Evolutionary conservation across 2,329 filamentous ascomycete genomes (phyloP).

Genomic region (Sporothrix humicola): DNA sequence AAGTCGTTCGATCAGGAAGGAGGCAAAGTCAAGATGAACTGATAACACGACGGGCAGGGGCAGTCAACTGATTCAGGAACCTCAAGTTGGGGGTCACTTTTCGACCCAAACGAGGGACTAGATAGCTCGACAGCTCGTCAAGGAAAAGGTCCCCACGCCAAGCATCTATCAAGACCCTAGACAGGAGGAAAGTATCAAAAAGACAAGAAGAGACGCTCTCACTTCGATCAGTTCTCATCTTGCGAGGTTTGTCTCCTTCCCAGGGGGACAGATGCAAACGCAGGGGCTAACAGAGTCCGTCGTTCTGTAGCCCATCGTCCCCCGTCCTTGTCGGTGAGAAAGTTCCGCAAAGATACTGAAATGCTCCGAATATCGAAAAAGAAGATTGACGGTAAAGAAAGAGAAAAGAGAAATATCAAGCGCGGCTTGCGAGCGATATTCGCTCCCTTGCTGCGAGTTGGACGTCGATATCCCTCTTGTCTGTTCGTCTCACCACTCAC

Average conservation of each 20-base stretch:
- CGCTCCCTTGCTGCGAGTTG: not conserved
- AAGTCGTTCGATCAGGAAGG: not conserved
- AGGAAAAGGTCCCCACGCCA: slow-evolving; percentile 6
- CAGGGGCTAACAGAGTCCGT: not conserved
- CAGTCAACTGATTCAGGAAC: not conserved
- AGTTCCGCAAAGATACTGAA: not conserved
- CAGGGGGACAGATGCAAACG: not conserved
- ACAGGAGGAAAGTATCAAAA: too few relatives aligned
- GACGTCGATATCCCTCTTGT: too few relatives aligned
- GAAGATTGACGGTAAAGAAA: too few relatives aligned
- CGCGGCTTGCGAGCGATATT: not conserved
- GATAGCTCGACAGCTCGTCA: not conserved
- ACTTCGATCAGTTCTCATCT: slow-evolving; percentile 8
- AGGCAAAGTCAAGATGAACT: slow-evolving; percentile 3
- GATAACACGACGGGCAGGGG: not conserved
- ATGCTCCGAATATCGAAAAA: not conserved
- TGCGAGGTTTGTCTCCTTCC: not conserved
- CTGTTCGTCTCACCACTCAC: too few relatives aligned
- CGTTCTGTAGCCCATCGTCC: not conserved
- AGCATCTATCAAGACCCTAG: not conserved
- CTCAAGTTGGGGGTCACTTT: not conserved
- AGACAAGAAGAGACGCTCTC: too few relatives aligned
- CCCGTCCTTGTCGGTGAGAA: not conserved
- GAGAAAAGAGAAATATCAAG: too few relatives aligned
- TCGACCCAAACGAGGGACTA: not conserved